Evolutionary conservation across 1,284 basidiomycete genomes (phyloP).

Genomic region (Bondarzewia mesenterica): DNA sequence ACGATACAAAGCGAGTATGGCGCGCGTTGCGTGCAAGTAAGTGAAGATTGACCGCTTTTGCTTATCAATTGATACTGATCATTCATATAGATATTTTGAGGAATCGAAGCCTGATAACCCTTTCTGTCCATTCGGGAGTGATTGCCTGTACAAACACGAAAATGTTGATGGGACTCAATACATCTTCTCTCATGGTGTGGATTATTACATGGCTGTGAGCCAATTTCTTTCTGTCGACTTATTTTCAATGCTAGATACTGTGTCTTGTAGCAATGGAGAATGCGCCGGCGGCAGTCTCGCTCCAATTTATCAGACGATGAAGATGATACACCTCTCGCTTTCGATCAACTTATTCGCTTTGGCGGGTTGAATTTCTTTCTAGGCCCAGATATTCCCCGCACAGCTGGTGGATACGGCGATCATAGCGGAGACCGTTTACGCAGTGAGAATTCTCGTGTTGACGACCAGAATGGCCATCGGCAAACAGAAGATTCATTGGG

Average conservation of each 20-base stretch:
- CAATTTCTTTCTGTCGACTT: neutral
- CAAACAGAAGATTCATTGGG: too few species aligned
- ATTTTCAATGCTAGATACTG: neutral
- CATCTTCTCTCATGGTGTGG: conserved; percentile 45
- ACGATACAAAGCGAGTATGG: conserved; percentile 64
- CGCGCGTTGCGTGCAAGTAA: conserved; percentile 54
- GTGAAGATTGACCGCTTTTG: conserved; percentile 15
- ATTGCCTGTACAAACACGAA: conserved; percentile 68
- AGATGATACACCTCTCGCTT: neutral
- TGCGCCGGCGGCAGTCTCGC: neutral
- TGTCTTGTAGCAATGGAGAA: conserved; percentile 7
- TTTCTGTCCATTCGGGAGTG: conserved; percentile 64
- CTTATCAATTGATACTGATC: neutral
- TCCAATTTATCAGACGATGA: neutral
- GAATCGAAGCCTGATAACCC: conserved; percentile 36
- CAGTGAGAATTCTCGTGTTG: neutral
- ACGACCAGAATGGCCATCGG: too few species aligned
- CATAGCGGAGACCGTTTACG: neutral
- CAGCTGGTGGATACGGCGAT: neutral
- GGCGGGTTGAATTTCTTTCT: neutral
- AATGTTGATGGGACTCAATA: conserved; percentile 57
- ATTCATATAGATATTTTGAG: conserved; percentile 47
- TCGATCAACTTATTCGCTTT: neutral
- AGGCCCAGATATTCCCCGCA: neutral
- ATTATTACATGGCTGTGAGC: conserved; percentile 41